Evolutionary conservation across 1,284 basidiomycete genomes (phyloP), one percentile per base, ranked within the genome.

Genomic region (Phylloporus sp.): DNA sequence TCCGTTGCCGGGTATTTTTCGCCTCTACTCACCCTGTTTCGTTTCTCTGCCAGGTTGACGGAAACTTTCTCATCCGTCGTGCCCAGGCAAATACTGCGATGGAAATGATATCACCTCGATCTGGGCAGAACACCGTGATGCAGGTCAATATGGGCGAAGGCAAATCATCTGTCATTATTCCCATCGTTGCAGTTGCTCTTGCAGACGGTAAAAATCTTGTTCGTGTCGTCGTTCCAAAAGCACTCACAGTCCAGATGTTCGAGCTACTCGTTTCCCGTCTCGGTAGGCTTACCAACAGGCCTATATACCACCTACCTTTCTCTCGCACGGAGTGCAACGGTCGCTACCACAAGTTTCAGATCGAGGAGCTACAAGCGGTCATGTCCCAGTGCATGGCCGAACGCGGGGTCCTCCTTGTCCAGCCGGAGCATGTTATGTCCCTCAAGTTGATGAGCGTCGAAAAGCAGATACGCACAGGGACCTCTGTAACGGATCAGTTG

Each of bases 241-340:
- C 80, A 0, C 68, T 84, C 13, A 69, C 68, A 6, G 42, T 6
- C 2, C 64, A 22, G 84, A 86, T 84, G 82, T 84, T 85, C 66
- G 75, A 80, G 18, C 64, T 84, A 2, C 77, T 86, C 4, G 77
- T 76, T 10, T 70, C 77, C 32, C 78, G 82, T 3, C 66, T 86
- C 12, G 70, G 76, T 20, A 79, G 82, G 22, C 75, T 86, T 3
- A 64, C 72, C 1, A 79, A 83, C 60, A 76, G 82, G 24, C 81
- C 79, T 1, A 70, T 86, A 2, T 84, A 81, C 60, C 79, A 79
- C 60, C 50, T 85, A 2, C 84, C 85, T 1, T 84, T 85, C 62
- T 82, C 79, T 4, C 79, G 83, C 18, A 28, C 17, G 4, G n/a
- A 32, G 4, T 15, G 7, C 13, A 8, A 39, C 40, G 29, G 4